Evolutionary conservation across 495 filamentous ascomycete genomes (phyloP).

Genomic region (Penicillium angulare): DNA sequence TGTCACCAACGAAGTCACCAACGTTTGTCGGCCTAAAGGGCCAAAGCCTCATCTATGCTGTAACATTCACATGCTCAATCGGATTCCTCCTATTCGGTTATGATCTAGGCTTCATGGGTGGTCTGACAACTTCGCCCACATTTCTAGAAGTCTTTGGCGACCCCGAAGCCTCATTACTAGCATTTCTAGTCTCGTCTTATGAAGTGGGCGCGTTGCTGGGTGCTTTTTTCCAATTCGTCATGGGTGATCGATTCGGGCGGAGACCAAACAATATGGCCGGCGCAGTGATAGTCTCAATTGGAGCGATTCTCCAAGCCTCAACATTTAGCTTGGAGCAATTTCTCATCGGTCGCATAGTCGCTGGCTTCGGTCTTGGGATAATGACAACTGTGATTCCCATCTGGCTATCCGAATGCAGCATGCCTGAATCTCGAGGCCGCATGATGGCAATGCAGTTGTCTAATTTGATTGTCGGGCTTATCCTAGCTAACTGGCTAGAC

Average conservation of each 20-base stretch:
- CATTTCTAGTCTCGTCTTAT: slow-evolving; percentile 19
- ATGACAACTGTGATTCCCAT: slow-evolving; percentile 65
- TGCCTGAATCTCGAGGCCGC: slow-evolving; percentile 62
- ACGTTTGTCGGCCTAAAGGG: slow-evolving; percentile 20
- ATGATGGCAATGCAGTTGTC: slow-evolving; percentile 49
- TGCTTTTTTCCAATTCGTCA: slow-evolving; percentile 19
- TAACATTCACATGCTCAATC: slow-evolving; percentile 20
- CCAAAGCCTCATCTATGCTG: slow-evolving; percentile 21
- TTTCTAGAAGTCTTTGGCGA: slow-evolving; percentile 16
- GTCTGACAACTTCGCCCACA: slow-evolving; percentile 16
- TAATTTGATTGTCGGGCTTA: slow-evolving; percentile 17
- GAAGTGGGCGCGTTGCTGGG: slow-evolving; percentile 19
- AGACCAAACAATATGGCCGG: slow-evolving; percentile 62
- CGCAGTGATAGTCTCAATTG: slow-evolving; percentile 54
- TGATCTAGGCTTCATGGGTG: slow-evolving; percentile 23
- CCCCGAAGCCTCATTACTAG: slow-evolving; percentile 13
- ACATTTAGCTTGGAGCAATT: slow-evolving; percentile 48
- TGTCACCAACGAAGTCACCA: slow-evolving; percentile 2
- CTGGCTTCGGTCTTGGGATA: slow-evolving; percentile 69
- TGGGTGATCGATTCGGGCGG: slow-evolving; percentile 47
- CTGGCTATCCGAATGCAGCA: slow-evolving; percentile 64
- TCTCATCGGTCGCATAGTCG: slow-evolving; percentile 66
- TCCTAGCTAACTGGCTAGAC: slow-evolving; percentile 19
- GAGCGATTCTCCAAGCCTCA: slow-evolving; percentile 51
- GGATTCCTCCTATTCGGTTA: slow-evolving; percentile 25